Percentiles rank a stretch among this genome's conserved stretches.
phyloP scores from a whole-genome alignment of 139 green algal genomes.

The Volvox africanus region DNA sequence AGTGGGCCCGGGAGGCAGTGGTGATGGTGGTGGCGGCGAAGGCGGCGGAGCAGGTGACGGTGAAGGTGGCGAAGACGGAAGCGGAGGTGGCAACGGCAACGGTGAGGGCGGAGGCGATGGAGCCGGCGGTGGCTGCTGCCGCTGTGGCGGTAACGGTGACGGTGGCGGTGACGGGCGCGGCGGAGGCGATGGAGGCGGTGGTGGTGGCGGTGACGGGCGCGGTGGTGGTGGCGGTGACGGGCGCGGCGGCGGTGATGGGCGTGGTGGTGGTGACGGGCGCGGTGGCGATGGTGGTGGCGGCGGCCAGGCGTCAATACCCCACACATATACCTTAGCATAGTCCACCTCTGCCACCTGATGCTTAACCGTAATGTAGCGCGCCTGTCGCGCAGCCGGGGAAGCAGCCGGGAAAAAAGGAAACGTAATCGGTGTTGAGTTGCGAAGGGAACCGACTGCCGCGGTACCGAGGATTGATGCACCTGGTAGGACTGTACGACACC shows the following conservation, averaged over 20 bases:
- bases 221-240: not conserved
- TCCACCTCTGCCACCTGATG: constrained; percentile 1
- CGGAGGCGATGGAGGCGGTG: not conserved
- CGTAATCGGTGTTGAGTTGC: not conserved
- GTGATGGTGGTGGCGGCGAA: not conserved
- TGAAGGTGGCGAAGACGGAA: not conserved
- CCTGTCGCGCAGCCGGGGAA: not conserved
- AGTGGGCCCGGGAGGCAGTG: not conserved
- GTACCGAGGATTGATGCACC: not conserved
- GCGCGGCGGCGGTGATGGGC: not conserved
- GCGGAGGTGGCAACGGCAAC: not conserved
- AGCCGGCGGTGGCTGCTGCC: not conserved
- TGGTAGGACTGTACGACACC: not conserved
- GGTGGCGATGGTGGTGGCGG: not conserved
- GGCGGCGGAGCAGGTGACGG: not conserved
- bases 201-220: not conserved
- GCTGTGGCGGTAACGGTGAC: not conserved
- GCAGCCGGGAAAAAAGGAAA: not conserved
- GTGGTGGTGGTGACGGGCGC: not conserved
- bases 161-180: not conserved
- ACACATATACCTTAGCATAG: constrained; percentile 26
- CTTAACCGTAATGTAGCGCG: constrained; percentile 13
- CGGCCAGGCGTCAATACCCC: constrained; percentile 26
- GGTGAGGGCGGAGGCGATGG: too few species aligned
- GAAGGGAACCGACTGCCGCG: not conserved